Evolutionary conservation across 1,139 yeast genomes (phyloP).

Genomic region (Arxiozyma slooffiae): DNA sequence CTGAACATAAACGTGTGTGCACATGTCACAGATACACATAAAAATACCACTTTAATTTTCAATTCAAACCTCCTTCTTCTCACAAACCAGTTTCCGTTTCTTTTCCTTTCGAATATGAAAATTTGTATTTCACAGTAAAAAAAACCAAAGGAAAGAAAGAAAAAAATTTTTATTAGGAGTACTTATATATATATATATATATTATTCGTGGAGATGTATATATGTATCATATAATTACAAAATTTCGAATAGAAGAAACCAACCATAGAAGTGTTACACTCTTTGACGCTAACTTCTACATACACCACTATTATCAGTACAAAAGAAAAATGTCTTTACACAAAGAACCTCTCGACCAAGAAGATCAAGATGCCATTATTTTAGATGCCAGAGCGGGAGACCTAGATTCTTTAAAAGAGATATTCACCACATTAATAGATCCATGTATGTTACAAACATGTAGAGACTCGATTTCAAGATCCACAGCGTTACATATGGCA

Average conservation of each 20-base stretch:
- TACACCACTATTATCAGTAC: neutral
- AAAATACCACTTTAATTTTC: neutral
- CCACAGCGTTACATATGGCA: constrained; percentile 88
- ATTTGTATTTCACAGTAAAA: too few relatives aligned
- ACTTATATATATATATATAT: too few relatives aligned
- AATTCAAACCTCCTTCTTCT: neutral
- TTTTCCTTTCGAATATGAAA: neutral
- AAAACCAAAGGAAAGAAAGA: neutral
- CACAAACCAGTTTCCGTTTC: neutral
- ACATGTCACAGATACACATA: neutral
- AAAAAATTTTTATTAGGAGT: neutral
- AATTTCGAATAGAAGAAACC: neutral
- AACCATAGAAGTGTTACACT: neutral
- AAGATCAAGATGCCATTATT: constrained; percentile 72
- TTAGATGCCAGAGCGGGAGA: constrained; percentile 86
- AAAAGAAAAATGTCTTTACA: constrained; percentile 21
- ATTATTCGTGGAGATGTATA: too few relatives aligned
- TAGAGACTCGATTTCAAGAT: constrained; percentile 44
- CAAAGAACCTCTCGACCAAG: constrained; percentile 38
- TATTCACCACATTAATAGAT: constrained; percentile 55
- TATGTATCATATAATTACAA: too few relatives aligned
- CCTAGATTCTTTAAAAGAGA: constrained; percentile 56
- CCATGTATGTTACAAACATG: constrained; percentile 39
- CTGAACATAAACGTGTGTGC: neutral
- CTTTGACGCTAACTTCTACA: neutral